A percentile compares a stretch with the other conserved stretches of the same genome.
Conservation (phyloP, 2,329 filamentous ascomycete species). For the Triangularia setosa region DNA sequence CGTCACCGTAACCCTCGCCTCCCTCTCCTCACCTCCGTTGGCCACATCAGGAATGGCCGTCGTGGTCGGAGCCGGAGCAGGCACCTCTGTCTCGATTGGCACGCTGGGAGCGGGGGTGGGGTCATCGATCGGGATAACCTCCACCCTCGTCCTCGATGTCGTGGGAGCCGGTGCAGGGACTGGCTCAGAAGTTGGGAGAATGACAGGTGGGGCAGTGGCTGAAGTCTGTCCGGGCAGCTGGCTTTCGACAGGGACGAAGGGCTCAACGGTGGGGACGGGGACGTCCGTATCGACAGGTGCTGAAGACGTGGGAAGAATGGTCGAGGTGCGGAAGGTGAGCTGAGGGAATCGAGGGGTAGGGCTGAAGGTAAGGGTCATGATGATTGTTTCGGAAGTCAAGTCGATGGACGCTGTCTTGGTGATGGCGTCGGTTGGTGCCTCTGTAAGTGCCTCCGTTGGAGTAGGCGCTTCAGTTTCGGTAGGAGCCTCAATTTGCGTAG, state of each 20-base stretch:
- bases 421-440: neutral
- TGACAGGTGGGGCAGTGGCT: neutral
- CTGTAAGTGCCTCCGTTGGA: neutral
- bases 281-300: neutral
- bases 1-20: conserved; percentile 11
- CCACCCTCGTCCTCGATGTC: neutral
- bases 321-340: neutral
- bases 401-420: conserved; percentile 16
- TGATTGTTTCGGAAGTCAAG: conserved; percentile 7
- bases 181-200: neutral
- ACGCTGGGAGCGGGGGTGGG: neutral
- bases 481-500: neutral
- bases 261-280: neutral
- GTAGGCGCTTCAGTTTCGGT: neutral
- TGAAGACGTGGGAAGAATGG: neutral
- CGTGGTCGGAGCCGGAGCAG: neutral
- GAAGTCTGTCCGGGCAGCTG: neutral
- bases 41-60: neutral
- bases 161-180: neutral
- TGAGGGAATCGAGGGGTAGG: neutral
- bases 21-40: neutral
- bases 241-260: neutral
- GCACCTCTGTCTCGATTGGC: too few species aligned
- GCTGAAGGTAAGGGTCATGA: conserved; percentile 13
- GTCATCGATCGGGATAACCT: conserved; percentile 17